phyloP scores from a whole-genome alignment of 2,329 filamentous ascomycete genomes.

The Albifimbria verrucaria region DNA sequence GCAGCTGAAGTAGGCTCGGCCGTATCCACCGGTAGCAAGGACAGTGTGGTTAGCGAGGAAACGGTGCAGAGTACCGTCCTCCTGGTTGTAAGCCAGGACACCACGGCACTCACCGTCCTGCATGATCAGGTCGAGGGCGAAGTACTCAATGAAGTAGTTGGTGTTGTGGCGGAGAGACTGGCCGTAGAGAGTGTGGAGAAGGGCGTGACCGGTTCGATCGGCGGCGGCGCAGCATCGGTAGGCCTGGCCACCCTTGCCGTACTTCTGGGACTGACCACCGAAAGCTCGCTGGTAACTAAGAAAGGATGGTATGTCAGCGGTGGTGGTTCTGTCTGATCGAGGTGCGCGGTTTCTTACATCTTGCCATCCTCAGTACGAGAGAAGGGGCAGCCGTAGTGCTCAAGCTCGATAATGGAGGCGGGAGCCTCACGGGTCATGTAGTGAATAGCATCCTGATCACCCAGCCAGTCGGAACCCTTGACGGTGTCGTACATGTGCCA shows the following conservation, averaged over 20 bases:
- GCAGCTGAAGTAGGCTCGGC: conserved; percentile 96
- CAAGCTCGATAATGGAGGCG: conserved; percentile 86
- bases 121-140: conserved; percentile 96
- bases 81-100: conserved; percentile 96
- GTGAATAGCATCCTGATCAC: conserved; percentile 96
- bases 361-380: conserved; percentile 93
- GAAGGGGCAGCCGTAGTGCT: conserved; percentile 97
- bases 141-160: conserved; percentile 99
- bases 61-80: conserved; percentile 95
- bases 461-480: conserved; percentile 96
- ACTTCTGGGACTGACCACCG: conserved; percentile 94
- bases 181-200: conserved; percentile 97
- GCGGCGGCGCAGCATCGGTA: conserved; percentile 96
- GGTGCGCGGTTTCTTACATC: conserved; percentile 57
- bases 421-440: conserved; percentile 98
- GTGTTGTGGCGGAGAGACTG: conserved; percentile 97
- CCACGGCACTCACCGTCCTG: conserved; percentile 95
- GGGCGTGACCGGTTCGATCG: conserved; percentile 94
- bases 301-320: conserved; percentile 7
- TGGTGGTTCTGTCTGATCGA: background rate
- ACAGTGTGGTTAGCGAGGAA: conserved; percentile 98
- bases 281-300: conserved; percentile 92
- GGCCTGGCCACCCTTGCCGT: conserved; percentile 93
- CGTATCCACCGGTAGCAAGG: conserved; percentile 94
- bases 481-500: conserved; percentile 99